Conservation (phyloP, 2,329 filamentous ascomycete genomes). For the Talaromyces sp. region DNA sequence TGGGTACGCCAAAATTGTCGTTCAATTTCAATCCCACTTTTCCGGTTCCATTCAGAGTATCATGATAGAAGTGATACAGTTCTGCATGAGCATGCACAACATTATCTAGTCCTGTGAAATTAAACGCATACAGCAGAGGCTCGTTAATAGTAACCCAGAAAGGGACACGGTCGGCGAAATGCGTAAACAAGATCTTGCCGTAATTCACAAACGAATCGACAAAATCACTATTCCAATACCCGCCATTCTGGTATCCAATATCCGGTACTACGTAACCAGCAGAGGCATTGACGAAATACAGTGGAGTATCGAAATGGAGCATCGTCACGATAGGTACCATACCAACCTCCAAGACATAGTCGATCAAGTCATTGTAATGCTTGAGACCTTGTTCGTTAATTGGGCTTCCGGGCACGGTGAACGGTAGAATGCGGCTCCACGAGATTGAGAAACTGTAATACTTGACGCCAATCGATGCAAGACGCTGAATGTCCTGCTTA, state of each 20-base stretch:
- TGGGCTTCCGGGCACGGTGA: constrained; percentile 42
- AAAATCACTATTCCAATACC: constrained; percentile 40
- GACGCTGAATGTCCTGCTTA: constrained; percentile 44
- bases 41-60: constrained; percentile 44
- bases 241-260: constrained; percentile 29
- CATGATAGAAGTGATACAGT: constrained; percentile 41
- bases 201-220: constrained; percentile 41
- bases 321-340: constrained; percentile 47
- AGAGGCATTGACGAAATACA: constrained; percentile 24
- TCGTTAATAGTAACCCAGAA: constrained; percentile 45
- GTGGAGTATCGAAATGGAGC: constrained; percentile 30
- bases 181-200: constrained; percentile 36
- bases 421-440: constrained; percentile 51
- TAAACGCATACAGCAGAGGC: constrained; percentile 35
- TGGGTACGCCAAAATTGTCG: constrained; percentile 52
- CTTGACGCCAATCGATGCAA: constrained; percentile 39
- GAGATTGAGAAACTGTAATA: constrained; percentile 47
- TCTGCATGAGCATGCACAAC: constrained; percentile 44
- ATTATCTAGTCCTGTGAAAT: constrained; percentile 51
- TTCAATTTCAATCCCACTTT: constrained; percentile 43
- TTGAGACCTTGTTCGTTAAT: constrained; percentile 47
- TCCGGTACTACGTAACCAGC: constrained; percentile 21
- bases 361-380: constrained; percentile 51
- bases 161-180: constrained; percentile 39
- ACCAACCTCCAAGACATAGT: constrained; percentile 41